These are phyloP conservation scores for Viola pubescens DNA, from an alignment of 441 rosid genomes.

Conservation along the genomic window DNA sequence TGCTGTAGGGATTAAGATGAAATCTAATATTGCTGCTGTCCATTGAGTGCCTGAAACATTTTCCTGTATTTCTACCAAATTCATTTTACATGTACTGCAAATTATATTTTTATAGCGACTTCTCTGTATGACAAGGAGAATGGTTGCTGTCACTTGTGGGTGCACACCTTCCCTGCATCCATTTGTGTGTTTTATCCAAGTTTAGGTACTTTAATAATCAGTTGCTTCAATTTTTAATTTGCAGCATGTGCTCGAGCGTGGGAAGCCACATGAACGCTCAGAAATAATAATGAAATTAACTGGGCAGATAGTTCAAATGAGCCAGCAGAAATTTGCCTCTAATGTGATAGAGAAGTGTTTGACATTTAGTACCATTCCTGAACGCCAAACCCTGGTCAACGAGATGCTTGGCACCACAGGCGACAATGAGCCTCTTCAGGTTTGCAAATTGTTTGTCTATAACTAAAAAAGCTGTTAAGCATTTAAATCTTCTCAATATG, in stretches of 20 bases:
- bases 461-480: background rate
- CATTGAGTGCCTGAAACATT: background rate
- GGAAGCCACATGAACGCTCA: conserved; percentile 60
- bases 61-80: background rate
- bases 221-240: conserved; percentile 16
- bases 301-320: conserved; percentile 77
- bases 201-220: background rate
- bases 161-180: no score
- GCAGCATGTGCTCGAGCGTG: conserved; percentile 78
- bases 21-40: conserved; percentile 5
- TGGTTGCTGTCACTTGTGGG: background rate
- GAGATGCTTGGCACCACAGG: conserved; percentile 80
- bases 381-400: conserved; percentile 59
- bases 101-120: background rate
- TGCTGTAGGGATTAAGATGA: background rate
- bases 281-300: conserved; percentile 48
- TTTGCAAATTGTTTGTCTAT: conserved; percentile 13
- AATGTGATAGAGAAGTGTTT: conserved; percentile 72
- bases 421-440: conserved; percentile 86
- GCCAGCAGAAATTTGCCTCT: conserved; percentile 80
- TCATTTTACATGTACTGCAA: background rate
- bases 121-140: no score
- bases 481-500: background rate
- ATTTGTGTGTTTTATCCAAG: no score
- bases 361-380: conserved; percentile 49